These are phyloP conservation scores for Tremella yokohamensis DNA, from an alignment of 768 basidiomycete species.

Conservation along the genomic window DNA sequence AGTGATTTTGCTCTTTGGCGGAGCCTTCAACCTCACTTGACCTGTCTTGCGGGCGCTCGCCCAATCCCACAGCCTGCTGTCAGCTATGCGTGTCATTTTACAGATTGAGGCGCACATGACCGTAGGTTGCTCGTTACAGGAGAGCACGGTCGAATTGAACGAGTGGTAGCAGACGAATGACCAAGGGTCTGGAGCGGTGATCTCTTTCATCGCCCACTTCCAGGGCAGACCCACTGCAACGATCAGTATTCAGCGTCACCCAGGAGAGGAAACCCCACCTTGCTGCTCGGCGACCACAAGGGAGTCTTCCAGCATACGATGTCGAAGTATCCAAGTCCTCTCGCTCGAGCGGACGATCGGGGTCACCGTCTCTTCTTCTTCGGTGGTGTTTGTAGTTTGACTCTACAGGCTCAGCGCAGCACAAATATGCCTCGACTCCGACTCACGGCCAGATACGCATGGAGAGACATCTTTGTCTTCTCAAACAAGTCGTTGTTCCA, in stretches of 20 bases:
- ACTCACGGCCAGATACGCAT: constrained; percentile 33
- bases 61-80: constrained; percentile 39
- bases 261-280: no score
- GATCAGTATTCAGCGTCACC: no score
- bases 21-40: constrained; percentile 20
- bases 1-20: constrained; percentile 20
- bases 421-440: not conserved
- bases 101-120: constrained; percentile 17
- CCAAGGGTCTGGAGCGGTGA: constrained; percentile 33
- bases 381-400: not conserved
- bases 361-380: constrained; percentile 2
- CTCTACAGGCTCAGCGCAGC: not conserved
- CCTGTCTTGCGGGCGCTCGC: constrained; percentile 25
- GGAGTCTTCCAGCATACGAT: constrained; percentile 41
- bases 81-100: not conserved
- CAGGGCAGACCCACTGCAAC: constrained; percentile 38
- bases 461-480: constrained; percentile 24
- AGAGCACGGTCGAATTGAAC: constrained; percentile 28
- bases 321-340: constrained; percentile 27
- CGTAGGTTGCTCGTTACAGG: constrained; percentile 25
- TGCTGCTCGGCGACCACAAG: constrained; percentile 42
- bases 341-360: constrained; percentile 14
- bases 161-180: constrained; percentile 29
- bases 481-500: constrained; percentile 37
- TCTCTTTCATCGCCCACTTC: constrained; percentile 40